These are phyloP conservation scores for Aspergillus pseudoglaucus DNA, from an alignment of 2,329 filamentous ascomycete genomes.

Conservation along the genomic window DNA sequence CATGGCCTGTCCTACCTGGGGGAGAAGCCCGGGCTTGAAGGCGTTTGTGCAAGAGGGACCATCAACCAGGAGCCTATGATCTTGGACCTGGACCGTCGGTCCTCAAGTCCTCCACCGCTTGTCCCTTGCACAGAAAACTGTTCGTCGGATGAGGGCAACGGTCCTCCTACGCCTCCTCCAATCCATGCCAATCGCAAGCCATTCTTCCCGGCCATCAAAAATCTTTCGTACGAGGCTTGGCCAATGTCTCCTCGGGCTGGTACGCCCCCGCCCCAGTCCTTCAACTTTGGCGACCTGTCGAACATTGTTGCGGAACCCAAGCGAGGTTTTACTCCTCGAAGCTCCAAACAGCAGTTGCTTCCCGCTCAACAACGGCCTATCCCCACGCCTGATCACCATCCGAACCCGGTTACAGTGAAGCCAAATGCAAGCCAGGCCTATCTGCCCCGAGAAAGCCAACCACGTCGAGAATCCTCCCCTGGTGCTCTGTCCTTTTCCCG, in stretches of 20 bases:
- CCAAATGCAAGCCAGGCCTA: background rate
- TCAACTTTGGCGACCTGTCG: no score
- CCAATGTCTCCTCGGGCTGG: slow-evolving; percentile 2
- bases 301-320: no score
- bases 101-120: slow-evolving; percentile 8
- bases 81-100: slow-evolving; percentile 14
- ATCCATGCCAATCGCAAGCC: slow-evolving; percentile 11
- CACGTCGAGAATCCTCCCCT: background rate
- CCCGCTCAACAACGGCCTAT: background rate
- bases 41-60: slow-evolving; percentile 30
- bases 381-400: background rate
- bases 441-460: background rate
- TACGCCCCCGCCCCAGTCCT: background rate
- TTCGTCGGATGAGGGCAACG: slow-evolving; percentile 20
- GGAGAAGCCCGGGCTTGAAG: slow-evolving; percentile 27
- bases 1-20: slow-evolving; percentile 23
- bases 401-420: background rate
- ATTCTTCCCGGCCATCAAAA: slow-evolving; percentile 2
- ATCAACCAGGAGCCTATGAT: slow-evolving; percentile 42
- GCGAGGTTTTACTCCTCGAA: no score
- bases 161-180: slow-evolving; percentile 19
- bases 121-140: slow-evolving; percentile 4
- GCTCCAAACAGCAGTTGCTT: background rate
- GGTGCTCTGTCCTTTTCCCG: no score
- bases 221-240: slow-evolving; percentile 3